Evolutionary conservation across 2,329 filamentous ascomycete genomes (phyloP), one percentile per base, ranked within the genome.

Genomic region (Botrytis aclada): DNA sequence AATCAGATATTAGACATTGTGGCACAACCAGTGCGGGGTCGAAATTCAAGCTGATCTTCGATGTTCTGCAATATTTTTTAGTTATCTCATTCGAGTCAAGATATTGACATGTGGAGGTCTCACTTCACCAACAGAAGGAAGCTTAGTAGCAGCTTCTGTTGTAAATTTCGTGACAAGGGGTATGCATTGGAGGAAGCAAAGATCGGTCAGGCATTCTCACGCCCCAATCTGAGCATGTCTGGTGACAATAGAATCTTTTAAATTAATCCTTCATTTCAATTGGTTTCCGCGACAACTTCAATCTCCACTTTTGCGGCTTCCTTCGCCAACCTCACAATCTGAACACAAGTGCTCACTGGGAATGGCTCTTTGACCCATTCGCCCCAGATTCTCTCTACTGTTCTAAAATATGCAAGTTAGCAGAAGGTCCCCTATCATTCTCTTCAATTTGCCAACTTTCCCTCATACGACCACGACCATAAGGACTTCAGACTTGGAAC

Each of bases 321-420:
- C n/a, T 71, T 71, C 2, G 45, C 61, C 70, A 71, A 66, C 51
- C 61, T 56, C 29, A 71, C 70, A 34, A 71, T 41, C 29, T 71
- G 61, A 39, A 71, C 47, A 60, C 61, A 71, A 43, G 70, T 71
- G 45, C 61, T 71, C 29, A 71, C 70, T 22, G 70, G 61, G n/a
- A 51, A 71, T 56, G 70, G 70, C 14, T 66, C 47, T 39, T 71
- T 71, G 20, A 67, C 62, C 70, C 61, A 71, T 58, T 71, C 70
- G 34, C 61, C 70, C 61, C 61, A 71, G 39, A 71, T 71, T 60
- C 70, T 54, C 34, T 71, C 70, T 41, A 71, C 22, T 9, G 51
- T 58, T 58, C 70, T 71, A 32, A 41, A 56, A 18, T 16, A 56
- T 32, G 5, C 20, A 32, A 8, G 18, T 67, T 4, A 67, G 65